A percentile compares a stretch with the other conserved stretches of the same genome.
Conservation (phyloP, 2,329 filamentous ascomycete genomes). For the Trichoderma breve region DNA sequence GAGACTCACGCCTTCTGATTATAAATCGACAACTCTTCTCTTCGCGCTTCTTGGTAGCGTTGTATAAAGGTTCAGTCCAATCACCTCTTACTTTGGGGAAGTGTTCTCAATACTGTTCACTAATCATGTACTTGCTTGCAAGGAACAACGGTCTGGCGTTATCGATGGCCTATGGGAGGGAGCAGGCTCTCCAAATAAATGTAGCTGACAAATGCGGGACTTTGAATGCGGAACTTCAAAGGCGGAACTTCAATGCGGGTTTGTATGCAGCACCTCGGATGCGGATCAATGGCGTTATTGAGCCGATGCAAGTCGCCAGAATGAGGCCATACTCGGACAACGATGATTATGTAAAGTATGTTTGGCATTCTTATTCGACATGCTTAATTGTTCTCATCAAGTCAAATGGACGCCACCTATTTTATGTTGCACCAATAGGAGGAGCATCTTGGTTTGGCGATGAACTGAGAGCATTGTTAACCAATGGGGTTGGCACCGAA, state of each 20-base stretch:
- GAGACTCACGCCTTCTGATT: not conserved
- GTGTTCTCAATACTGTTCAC: not conserved
- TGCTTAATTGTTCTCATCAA: not conserved
- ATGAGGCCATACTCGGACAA: not conserved
- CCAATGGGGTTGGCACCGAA: not conserved
- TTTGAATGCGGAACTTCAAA: not conserved
- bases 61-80: not conserved
- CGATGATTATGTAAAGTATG: not conserved
- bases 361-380: not conserved
- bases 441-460: not conserved
- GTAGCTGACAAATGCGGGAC: constrained; percentile 9
- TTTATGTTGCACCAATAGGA: not conserved
- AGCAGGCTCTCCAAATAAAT: not conserved
- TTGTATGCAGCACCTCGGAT: not conserved
- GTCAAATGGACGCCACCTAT: not conserved
- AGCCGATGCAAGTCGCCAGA: not conserved
- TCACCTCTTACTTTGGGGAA: not conserved
- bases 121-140: not conserved
- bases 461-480: not conserved
- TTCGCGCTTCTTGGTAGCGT: not conserved
- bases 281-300: not conserved
- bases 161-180: not conserved
- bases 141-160: not conserved
- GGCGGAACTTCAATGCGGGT: not conserved
- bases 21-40: not conserved